A percentile compares a stretch with the other conserved stretches of the same genome.
These are phyloP conservation scores for Cystobasidium tubakii DNA, from an alignment of 768 basidiomycete species.

Conservation along the genomic window DNA sequence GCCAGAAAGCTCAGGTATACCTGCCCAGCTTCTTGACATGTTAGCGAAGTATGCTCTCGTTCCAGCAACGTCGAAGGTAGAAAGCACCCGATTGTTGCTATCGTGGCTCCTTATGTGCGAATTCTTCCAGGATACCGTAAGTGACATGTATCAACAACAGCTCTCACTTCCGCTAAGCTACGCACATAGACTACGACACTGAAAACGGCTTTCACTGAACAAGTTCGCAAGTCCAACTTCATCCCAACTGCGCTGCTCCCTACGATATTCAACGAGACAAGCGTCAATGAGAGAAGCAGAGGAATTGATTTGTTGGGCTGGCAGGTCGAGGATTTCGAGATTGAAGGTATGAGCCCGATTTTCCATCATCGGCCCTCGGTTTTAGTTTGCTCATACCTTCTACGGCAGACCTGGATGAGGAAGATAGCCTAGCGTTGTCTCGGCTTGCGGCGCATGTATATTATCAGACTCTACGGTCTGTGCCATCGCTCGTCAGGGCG, in stretches of 20 bases:
- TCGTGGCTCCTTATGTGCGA: conserved; percentile 87
- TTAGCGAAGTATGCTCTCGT: background rate
- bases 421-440: conserved; percentile 16
- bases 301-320: conserved; percentile 77
- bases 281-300: conserved; percentile 61
- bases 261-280: conserved; percentile 61
- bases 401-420: background rate
- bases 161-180: no score
- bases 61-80: background rate
- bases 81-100: conserved; percentile 53
- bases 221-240: conserved; percentile 67
- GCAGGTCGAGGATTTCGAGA: conserved; percentile 73
- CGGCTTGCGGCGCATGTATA: conserved; percentile 67
- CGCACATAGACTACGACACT: conserved; percentile 73
- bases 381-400: background rate
- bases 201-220: conserved; percentile 74
- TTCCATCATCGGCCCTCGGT: no score
- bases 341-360: conserved; percentile 50
- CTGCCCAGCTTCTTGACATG: background rate
- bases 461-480: conserved; percentile 72
- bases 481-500: conserved; percentile 75
- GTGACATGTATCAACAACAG: no score
- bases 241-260: conserved; percentile 67
- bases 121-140: conserved; percentile 72
- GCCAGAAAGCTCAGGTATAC: background rate